Conservation (phyloP, 2,329 filamentous ascomycete genomes). For the Neurospora crassa region DNA sequence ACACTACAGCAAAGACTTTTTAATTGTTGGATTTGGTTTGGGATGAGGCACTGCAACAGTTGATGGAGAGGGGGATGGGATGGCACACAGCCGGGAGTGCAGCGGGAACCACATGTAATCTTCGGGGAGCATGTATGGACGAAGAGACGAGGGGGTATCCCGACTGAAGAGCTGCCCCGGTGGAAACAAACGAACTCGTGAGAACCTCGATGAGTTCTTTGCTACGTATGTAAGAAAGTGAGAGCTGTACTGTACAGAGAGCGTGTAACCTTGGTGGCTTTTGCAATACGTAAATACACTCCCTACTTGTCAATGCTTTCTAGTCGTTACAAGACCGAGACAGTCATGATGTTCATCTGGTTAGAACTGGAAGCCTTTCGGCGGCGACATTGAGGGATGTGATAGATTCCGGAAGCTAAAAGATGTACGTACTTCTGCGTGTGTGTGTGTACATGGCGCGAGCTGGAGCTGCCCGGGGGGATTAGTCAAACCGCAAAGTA, state of each 20-base stretch:
- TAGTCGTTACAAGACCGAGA: neutral
- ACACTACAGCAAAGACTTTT: neutral
- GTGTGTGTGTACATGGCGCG: neutral
- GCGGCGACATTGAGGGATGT: neutral
- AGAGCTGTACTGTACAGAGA: neutral
- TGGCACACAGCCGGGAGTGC: neutral
- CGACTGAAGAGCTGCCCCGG: neutral
- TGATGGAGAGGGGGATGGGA: neutral
- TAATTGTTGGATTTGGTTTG: neutral
- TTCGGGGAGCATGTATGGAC: neutral
- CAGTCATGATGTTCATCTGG: neutral
- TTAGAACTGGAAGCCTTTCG: neutral
- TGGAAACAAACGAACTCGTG: neutral
- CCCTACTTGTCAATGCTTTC: neutral
- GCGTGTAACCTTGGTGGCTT: neutral
- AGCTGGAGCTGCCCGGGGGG: neutral
- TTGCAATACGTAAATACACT: neutral
- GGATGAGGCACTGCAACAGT: neutral
- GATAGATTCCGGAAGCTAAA: neutral
- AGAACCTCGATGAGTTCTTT: neutral
- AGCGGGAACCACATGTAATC: neutral
- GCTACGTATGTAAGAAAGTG: neutral
- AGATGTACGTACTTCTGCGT: neutral
- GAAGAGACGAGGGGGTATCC: neutral
- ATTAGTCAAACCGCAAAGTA: slow-evolving; percentile 3